These are phyloP conservation scores for Leccinum fibrillosum DNA, from an alignment of 768 basidiomycete genomes.

Conservation along the genomic window DNA sequence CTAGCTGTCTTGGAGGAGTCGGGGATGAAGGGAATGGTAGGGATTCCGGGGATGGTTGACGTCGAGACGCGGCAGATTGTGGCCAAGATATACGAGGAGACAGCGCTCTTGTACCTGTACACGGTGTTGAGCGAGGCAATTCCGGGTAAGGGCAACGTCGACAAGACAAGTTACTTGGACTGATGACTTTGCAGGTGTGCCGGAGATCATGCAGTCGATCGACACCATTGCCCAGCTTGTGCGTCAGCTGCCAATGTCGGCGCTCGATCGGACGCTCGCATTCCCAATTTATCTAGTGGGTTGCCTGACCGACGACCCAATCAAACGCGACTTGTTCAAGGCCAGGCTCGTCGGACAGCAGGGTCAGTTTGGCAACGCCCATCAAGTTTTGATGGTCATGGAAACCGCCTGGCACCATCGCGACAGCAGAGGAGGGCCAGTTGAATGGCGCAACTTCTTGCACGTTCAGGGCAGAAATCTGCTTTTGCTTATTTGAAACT, in stretches of 20 bases:
- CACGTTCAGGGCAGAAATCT: slow-evolving; percentile 30
- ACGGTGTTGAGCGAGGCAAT: slow-evolving; percentile 65
- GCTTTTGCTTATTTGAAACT: slow-evolving; percentile 30
- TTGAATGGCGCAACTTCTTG: slow-evolving; percentile 59
- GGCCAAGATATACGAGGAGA: slow-evolving; percentile 60
- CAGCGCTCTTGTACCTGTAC: slow-evolving; percentile 65
- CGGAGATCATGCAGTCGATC: slow-evolving; percentile 63
- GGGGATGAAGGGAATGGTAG: slow-evolving; percentile 25
- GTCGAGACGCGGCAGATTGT: slow-evolving; percentile 49
- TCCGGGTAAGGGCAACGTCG: slow-evolving; percentile 51
- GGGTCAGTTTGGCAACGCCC: slow-evolving; percentile 56
- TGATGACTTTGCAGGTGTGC: slow-evolving; percentile 49
- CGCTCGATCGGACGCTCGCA: slow-evolving; percentile 62
- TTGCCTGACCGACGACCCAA: slow-evolving; percentile 65
- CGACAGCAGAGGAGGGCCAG: slow-evolving; percentile 48
- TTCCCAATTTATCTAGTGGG: slow-evolving; percentile 76
- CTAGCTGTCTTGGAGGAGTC: slow-evolving; percentile 23
- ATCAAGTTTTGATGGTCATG: slow-evolving; percentile 58
- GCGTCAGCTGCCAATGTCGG: slow-evolving; percentile 51
- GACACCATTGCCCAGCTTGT: slow-evolving; percentile 52
- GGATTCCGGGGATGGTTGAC: slow-evolving; percentile 18
- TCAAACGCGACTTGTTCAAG: slow-evolving; percentile 56
- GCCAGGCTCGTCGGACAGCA: slow-evolving; percentile 52
- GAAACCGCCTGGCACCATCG: slow-evolving; percentile 69
- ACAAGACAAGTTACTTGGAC: neutral